Evolutionary conservation across 306 rosid genomes (phyloP), one percentile per base, ranked within the genome.

Genomic region (Crotalaria pallida): DNA sequence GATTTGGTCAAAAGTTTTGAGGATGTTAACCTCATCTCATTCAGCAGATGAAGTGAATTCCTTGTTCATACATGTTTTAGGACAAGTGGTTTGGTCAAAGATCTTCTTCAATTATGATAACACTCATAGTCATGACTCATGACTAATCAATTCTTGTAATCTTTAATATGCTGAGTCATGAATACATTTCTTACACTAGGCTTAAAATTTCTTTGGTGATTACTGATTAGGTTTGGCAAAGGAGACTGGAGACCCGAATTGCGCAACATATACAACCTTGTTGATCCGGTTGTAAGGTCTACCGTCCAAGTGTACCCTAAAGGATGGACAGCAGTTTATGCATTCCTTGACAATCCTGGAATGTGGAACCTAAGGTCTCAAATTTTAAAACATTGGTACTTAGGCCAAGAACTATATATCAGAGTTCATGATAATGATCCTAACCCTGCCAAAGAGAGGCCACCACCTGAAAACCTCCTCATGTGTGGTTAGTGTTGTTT

Each of bases 321-420:
- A 4, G 79, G 79, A 43, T 88, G 93, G 88, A 85, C 67, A 23
- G 88, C 84, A 17, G 88, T 85, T 16, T 88, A 85, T 72, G 87
- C 80, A 65, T 83, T 69, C 72, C 85, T 83, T 4, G 90, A 88
- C 72, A 85, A 85, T 61, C 88, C 87, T 3, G 85, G 90, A 77
- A 88, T 83, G 88, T 88, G 88, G 89, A 85, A 85, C 60, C 58
- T 88, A 50, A 83, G 89, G 23, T 85, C 93, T 40, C 85, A 85
- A 13, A 62, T 71, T 7, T 53, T 83, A 68, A 88, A 72, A 63
- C 65, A 71, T 44, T 88, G 89, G 89, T 85, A 65, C 33, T 71
- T 85, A 24, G 89, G 86, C 23, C 64, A 85, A 77, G 86, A 88
- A 64, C 83, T 88, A 51, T 80, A 85, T 45, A 57, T 85, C 0